Evolutionary conservation across 2,329 filamentous ascomycete species (phyloP).

Genomic region (Colletotrichum sp.): DNA sequence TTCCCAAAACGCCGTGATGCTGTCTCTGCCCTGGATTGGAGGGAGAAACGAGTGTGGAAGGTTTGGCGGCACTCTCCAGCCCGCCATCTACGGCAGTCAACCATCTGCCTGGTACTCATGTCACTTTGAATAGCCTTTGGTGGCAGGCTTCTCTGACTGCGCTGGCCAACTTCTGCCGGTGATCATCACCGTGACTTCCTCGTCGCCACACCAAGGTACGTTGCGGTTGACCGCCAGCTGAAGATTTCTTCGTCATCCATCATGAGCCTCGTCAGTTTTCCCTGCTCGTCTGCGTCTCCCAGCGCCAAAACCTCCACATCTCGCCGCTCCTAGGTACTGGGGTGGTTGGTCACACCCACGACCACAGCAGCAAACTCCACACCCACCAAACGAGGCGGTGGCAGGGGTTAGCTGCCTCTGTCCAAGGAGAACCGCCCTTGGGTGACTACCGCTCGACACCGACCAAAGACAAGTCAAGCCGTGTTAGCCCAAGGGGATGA

Average conservation of each 20-base stretch:
- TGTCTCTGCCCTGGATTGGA: slow-evolving; percentile 11
- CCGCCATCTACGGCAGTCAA: background rate
- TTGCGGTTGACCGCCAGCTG: background rate
- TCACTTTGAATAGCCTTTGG: background rate
- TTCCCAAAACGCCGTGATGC: background rate
- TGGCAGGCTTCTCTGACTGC: background rate
- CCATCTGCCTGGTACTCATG: background rate
- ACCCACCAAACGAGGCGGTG: slow-evolving; percentile 14
- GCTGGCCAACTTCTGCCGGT: background rate
- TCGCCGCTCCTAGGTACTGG: background rate
- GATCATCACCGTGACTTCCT: background rate
- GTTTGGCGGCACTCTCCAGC: slow-evolving; percentile 3
- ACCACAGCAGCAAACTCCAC: slow-evolving; percentile 17
- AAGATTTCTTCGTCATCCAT: slow-evolving; percentile 13
- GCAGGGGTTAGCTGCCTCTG: slow-evolving; percentile 4
- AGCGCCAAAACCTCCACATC: slow-evolving; percentile 9
- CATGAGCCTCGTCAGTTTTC: slow-evolving; percentile 16
- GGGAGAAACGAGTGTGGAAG: slow-evolving; percentile 13
- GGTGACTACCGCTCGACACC: background rate
- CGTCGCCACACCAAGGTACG: background rate
- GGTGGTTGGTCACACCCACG: slow-evolving; percentile 18
- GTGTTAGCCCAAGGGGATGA: background rate
- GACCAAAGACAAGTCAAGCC: slow-evolving; percentile 1
- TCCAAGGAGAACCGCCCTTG: background rate
- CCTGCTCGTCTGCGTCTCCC: slow-evolving; percentile 3